These are phyloP conservation scores for Ajuga reptans DNA, from an alignment of 305 asterid genomes.

Conservation along the genomic window DNA sequence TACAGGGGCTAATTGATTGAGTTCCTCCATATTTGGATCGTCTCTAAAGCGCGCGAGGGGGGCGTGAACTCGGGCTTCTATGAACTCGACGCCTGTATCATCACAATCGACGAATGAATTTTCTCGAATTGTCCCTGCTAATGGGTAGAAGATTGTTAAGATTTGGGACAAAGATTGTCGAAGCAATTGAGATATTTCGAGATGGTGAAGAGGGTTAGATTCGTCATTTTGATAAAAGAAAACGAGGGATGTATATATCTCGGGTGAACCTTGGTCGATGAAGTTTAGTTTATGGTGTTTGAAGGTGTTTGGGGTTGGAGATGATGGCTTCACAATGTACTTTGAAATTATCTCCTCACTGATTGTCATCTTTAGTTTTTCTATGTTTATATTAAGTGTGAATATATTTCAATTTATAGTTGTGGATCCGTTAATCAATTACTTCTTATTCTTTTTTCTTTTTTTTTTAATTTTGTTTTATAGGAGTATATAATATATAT, in stretches of 20 bases:
- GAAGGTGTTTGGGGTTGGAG: not conserved
- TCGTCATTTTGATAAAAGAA: not conserved
- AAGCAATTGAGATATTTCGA: not conserved
- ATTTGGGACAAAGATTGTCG: not conserved
- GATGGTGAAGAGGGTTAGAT: not conserved
- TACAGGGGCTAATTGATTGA: not conserved
- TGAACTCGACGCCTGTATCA: not conserved
- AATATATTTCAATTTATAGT: too few species aligned
- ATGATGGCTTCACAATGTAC: not conserved
- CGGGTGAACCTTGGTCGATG: not conserved
- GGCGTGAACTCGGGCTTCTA: not conserved
- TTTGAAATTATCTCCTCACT: too few species aligned
- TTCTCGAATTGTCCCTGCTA: not conserved
- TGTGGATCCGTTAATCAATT: too few species aligned
- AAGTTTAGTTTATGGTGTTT: not conserved
- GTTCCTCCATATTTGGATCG: not conserved
- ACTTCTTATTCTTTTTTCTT: too few species aligned
- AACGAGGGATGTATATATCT: not conserved
- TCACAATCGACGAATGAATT: not conserved
- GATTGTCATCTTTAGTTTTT: too few species aligned
- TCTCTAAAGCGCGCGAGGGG: not conserved
- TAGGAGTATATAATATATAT: too few species aligned
- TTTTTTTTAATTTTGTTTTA: too few species aligned
- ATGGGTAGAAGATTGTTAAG: not conserved
- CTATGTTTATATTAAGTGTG: too few species aligned